Base-by-base conservation (phyloP, 352 stramenopile species). In the Albugo candida region DNA sequence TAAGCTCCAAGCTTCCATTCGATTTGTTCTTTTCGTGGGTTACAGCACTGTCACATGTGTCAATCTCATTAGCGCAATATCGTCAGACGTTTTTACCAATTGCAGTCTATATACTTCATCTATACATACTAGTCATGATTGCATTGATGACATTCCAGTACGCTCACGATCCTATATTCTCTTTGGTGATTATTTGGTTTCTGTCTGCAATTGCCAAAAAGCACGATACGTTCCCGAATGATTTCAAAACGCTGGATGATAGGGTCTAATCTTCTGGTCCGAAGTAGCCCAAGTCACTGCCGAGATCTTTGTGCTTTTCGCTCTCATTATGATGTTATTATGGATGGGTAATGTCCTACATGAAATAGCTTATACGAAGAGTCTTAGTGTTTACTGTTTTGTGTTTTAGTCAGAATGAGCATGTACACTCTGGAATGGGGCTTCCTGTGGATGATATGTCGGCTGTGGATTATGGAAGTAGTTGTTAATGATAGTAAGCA, bases 1-100 rank as follows among this genome's bases (percentile, higher is more conserved):
- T 80, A 24, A 83, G 71, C 61, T 83, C 77, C 43, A 67, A 84
- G 47, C 51, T 84, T 16, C 67, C 75, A 13, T 72, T 84, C 51
- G 71, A 69, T 12, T 54, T 77, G 53, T 87, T 84, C 58, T 83
- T 87, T 59, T 67, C 63, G 5, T 87, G 74, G 74, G 70, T 87
- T 43, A 84, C 71, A 0, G 72, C 64, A 41, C 80, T 83, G 47
- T 70, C 65, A 11, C 60, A 84, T 36, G 31, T 84, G 17, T 67
- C 74, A 17, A 78, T 84, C 60, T 59, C 70, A 20, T 65, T 84
- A 49, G 71, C 83, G 51, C 52, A 72, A 35, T 63, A 56, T 36
- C 38, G 20, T 19, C 55, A 77, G 13, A 53, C 42, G 37, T 84
- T 60, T 55, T 50, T 87, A 37, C 39, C 52, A 5, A 39, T 87